Evolutionary conservation across 2,329 filamentous ascomycete species (phyloP).

Genomic region (Ophiocordyceps robertsii): DNA sequence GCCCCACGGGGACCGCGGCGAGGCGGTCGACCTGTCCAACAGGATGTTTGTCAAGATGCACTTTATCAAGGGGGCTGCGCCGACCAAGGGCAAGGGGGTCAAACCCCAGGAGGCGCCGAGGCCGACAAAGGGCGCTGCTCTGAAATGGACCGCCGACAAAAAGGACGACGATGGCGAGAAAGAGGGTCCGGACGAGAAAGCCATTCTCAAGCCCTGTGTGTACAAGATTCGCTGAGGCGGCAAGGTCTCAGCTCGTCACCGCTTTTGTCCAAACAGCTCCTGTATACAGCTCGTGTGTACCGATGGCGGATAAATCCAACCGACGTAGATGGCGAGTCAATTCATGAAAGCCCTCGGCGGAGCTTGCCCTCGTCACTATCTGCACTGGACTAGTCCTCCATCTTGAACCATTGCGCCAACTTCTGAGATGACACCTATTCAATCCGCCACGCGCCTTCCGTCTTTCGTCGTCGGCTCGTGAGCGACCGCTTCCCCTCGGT

Average conservation of each 20-base stretch:
- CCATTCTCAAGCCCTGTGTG: constrained; percentile 80
- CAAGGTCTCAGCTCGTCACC: no score
- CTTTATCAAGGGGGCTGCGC: constrained; percentile 72
- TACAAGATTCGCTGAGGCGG: constrained; percentile 67
- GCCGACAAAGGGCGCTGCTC: constrained; percentile 40
- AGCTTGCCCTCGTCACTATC: no score
- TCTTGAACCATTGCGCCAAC: no score
- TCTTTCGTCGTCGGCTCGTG: no score
- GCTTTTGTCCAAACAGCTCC: no score
- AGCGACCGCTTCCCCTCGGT: no score
- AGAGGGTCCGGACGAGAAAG: constrained; percentile 48
- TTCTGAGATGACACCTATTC: no score
- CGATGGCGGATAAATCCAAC: background rate
- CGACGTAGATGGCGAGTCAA: background rate
- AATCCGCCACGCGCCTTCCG: no score
- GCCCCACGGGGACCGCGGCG: constrained; percentile 49
- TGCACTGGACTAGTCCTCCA: no score
- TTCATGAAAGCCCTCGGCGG: no score
- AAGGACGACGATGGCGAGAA: constrained; percentile 36
- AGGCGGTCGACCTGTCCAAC: constrained; percentile 68
- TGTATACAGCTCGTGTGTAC: no score
- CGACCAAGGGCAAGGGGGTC: constrained; percentile 63
- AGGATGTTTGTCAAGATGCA: constrained; percentile 99
- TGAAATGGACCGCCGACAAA: constrained; percentile 24
- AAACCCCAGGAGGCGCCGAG: constrained; percentile 40